phyloP scores from a whole-genome alignment of 2,329 filamentous ascomycete genomes.

The Neoarthrinium moseri region DNA sequence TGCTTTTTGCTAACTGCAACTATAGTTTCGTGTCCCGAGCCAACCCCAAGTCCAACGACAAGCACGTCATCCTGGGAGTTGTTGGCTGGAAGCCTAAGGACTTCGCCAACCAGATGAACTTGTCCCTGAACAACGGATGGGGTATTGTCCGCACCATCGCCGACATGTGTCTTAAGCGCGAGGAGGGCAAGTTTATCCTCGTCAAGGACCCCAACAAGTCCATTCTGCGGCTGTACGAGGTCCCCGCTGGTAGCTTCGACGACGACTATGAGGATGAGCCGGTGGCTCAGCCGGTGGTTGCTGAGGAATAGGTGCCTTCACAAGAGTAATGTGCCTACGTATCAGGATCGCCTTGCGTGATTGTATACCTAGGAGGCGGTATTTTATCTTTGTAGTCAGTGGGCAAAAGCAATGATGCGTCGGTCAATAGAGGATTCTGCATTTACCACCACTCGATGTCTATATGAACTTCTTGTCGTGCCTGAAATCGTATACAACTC shows the following conservation, averaged over 20 bases:
- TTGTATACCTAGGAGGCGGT: background rate
- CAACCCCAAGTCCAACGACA: constrained; percentile 89
- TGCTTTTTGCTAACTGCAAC: constrained; percentile 19
- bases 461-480: no score
- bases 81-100: constrained; percentile 97
- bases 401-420: no score
- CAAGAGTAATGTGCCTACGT: no score
- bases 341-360: no score
- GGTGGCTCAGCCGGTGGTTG: constrained; percentile 47
- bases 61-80: constrained; percentile 93
- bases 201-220: constrained; percentile 96
- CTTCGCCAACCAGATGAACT: constrained; percentile 96
- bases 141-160: constrained; percentile 97
- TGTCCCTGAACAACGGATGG: constrained; percentile 96
- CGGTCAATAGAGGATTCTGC: no score
- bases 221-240: constrained; percentile 88
- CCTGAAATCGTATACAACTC: no score
- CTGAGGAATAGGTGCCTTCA: constrained; percentile 27
- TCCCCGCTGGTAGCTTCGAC: constrained; percentile 85
- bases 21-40: constrained; percentile 87
- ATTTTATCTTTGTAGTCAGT: no score
- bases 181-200: constrained; percentile 78
- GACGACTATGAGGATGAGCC: constrained; percentile 77
- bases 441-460: no score
- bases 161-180: constrained; percentile 82